These are phyloP conservation scores for Chloranthus sessilifolius DNA, from an alignment of 164 flowering plant genomes.

Conservation along the genomic window DNA sequence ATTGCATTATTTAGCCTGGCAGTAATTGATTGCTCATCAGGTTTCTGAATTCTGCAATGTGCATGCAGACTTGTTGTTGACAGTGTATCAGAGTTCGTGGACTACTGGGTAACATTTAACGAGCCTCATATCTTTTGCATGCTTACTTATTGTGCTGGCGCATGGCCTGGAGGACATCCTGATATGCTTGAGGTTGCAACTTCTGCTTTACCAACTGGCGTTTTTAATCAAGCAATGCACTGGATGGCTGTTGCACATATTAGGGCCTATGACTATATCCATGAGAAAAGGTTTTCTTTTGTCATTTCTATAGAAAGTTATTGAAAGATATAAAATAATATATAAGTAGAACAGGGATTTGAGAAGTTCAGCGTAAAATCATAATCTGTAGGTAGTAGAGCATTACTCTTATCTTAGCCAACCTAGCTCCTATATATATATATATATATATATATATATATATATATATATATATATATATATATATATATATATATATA, in stretches of 20 bases:
- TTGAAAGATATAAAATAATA: not conserved
- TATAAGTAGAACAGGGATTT: not conserved
- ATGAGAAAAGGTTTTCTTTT: slow-evolving; percentile 44
- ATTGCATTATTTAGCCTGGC: not conserved
- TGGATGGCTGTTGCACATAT: slow-evolving; percentile 89
- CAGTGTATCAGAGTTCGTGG: slow-evolving; percentile 66
- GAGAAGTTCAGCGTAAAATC: too few species aligned
- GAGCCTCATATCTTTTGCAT: slow-evolving; percentile 95
- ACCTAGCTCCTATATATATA: too few species aligned
- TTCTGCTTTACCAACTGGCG: slow-evolving; percentile 89
- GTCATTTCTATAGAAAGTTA: slow-evolving; percentile 3
- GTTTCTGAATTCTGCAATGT: not conserved
- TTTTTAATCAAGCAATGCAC: slow-evolving; percentile 79
- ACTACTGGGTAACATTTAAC: slow-evolving; percentile 95
- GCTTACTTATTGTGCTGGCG: slow-evolving; percentile 96
- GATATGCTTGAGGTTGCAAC: slow-evolving; percentile 91
- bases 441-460: too few species aligned
- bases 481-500: too few species aligned
- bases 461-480: too few species aligned
- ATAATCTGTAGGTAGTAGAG: too few species aligned
- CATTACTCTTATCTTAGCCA: too few species aligned
- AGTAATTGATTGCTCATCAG: not conserved
- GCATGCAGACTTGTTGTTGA: slow-evolving; percentile 85
- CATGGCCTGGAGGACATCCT: slow-evolving; percentile 99
- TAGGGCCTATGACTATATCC: slow-evolving; percentile 89